Base-by-base conservation (phyloP, 257 asterid genomes). In the Solanum phureja region DNA sequence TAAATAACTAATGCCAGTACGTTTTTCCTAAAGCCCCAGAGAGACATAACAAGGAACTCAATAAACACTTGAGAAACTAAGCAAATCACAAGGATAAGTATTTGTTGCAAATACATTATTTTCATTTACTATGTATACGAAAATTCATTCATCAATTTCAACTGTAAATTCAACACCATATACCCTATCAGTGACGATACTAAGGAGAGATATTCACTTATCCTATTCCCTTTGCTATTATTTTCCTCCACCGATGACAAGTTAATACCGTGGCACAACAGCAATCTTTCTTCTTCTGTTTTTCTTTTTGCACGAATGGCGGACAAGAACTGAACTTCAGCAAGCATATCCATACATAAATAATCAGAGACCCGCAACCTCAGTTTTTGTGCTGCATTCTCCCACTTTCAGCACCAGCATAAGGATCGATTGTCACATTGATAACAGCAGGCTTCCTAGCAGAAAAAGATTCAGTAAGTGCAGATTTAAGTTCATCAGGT, bases 341-440 rank as follows among this genome's bases (percentile, higher is more conserved):
- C 85, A 44, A 81, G 40, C 44, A 81, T 46, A 81, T 29, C 85
- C 11, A 44, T 9, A 44, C 66, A 42, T 27, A 12, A 77, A 42
- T 24, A 77, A 71, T 44, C 83, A 42, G 71, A 77, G 37, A 37
- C 23, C 27, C 34, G 74, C 29, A 73, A 88, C 89, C 91, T 96
- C 94, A 96, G 93, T 96, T 96, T 91, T 94, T 96, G 93, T 96
- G 98, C 90, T 96, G 98, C 90, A 96, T 9, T 88, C 98, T 93
- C 89, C 98, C 98, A 60, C 99, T 96, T 90, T 96, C 98, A 2
- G 99, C 91, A 31, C 99, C 98, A 62, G 99, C 99, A 84, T 91
- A 94, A 7, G 99, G 99, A 90, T 96, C 98, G 18, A 96, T 90
- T 11, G 93, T 93, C 82, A 96, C 98, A 64, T 96, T 96, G 79